phyloP scores from a whole-genome alignment of 179 eudicot genomes.

The Beta lomatogona region DNA sequence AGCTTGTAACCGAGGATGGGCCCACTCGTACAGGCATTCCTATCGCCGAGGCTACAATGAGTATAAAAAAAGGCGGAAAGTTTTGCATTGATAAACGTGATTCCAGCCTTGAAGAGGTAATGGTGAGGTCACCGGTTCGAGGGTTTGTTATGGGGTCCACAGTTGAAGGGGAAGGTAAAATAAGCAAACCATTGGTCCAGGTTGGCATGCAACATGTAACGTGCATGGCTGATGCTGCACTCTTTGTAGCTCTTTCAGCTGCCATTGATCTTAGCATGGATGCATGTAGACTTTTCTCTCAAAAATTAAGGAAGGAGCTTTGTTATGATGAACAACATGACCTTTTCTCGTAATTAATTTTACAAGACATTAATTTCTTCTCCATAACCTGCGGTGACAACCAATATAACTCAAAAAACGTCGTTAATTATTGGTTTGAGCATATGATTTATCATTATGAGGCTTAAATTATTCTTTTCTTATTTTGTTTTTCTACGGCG shows the following conservation, averaged over 20 bases:
- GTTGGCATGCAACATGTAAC: conserved; percentile 75
- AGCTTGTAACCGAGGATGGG: conserved; percentile 58
- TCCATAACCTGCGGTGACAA: conserved; percentile 23
- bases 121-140: conserved; percentile 42
- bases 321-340: conserved; percentile 57
- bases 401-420: conserved; percentile 17
- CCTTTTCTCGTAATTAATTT: conserved; percentile 28
- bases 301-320: conserved; percentile 77
- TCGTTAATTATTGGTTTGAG: conserved; percentile 31
- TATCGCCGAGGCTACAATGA: conserved; percentile 77
- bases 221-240: conserved; percentile 90
- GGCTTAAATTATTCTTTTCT: not conserved
- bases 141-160: conserved; percentile 89
- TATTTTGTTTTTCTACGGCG: not conserved
- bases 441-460: conserved; percentile 9
- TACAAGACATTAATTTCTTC: not conserved
- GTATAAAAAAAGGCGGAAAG: conserved; percentile 67
- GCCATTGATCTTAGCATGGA: conserved; percentile 94
- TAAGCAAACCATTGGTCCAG: conserved; percentile 72
- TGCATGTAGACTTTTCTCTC: conserved; percentile 75
- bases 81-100: conserved; percentile 63
- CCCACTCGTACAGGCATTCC: conserved; percentile 58
- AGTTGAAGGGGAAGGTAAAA: conserved; percentile 86
- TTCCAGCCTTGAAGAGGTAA: conserved; percentile 28
- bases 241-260: conserved; percentile 81